Evolutionary conservation across 2,329 filamentous ascomycete species (phyloP).

Genomic region (Fusarium palustre): DNA sequence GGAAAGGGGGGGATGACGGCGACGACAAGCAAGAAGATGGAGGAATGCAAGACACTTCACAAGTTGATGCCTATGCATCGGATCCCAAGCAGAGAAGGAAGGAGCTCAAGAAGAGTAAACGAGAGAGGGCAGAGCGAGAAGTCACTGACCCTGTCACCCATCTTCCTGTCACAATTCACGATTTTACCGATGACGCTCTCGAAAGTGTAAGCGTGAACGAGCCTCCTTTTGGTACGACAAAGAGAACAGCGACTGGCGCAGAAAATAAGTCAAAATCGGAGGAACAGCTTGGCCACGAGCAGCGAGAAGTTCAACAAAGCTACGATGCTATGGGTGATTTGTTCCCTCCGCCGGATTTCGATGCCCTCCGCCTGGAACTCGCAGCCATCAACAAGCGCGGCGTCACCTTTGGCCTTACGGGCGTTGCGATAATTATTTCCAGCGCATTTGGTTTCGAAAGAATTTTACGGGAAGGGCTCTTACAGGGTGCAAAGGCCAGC

Average conservation of each 20-base stretch:
- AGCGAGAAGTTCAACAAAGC: constrained; percentile 51
- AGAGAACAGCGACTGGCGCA: constrained; percentile 54
- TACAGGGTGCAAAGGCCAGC: constrained; percentile 11
- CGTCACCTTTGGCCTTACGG: constrained; percentile 53
- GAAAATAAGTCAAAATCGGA: constrained; percentile 55
- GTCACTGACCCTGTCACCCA: constrained; percentile 81
- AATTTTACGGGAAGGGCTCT: constrained; percentile 27
- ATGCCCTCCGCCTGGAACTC: constrained; percentile 53
- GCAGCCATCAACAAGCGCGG: constrained; percentile 50
- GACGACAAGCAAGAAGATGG: constrained; percentile 8
- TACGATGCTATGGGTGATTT: constrained; percentile 57
- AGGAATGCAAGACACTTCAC: constrained; percentile 51
- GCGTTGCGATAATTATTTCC: constrained; percentile 51
- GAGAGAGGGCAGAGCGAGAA: constrained; percentile 64
- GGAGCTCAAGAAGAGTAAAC: constrained; percentile 59
- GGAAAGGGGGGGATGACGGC: neutral
- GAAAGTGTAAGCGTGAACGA: constrained; percentile 50
- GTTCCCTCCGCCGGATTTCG: constrained; percentile 63
- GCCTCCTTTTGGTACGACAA: constrained; percentile 52
- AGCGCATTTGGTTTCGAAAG: constrained; percentile 44
- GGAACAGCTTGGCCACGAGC: constrained; percentile 54
- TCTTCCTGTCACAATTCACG: constrained; percentile 74
- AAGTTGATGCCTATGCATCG: constrained; percentile 52
- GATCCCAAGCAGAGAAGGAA: constrained; percentile 63
- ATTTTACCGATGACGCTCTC: constrained; percentile 74